phyloP scores from a whole-genome alignment of 106 monocot species.

The Posidonia australis region DNA sequence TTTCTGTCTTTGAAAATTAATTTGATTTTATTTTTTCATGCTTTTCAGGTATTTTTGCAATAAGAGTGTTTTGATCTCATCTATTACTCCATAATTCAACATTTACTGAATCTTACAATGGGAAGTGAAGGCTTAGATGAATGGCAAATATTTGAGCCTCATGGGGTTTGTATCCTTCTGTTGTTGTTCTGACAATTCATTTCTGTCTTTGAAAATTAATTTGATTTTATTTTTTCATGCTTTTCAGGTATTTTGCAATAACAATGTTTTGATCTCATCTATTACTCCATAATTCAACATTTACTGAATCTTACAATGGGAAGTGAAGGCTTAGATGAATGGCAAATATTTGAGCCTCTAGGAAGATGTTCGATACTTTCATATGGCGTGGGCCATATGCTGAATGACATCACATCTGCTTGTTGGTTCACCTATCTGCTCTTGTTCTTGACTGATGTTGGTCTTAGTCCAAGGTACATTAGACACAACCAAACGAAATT shows the following conservation, averaged over 20 bases:
- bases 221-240: background rate
- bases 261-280: background rate
- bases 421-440: slow-evolving; percentile 95
- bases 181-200: no score
- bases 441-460: slow-evolving; percentile 81
- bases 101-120: background rate
- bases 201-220: no score
- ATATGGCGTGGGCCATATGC: slow-evolving; percentile 85
- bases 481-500: background rate
- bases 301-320: background rate
- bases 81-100: background rate
- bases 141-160: slow-evolving; percentile 6
- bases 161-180: no score
- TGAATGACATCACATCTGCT: slow-evolving; percentile 88
- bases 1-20: no score
- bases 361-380: slow-evolving; percentile 49
- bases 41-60: background rate
- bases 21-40: background rate
- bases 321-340: slow-evolving; percentile 1
- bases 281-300: background rate
- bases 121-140: slow-evolving; percentile 3
- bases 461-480: slow-evolving; percentile 64
- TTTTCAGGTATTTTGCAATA: background rate
- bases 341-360: slow-evolving; percentile 19
- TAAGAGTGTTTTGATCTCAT: background rate